These are phyloP conservation scores for Neurospora sp. DNA, from an alignment of 495 filamentous ascomycete species.

Conservation along the genomic window DNA sequence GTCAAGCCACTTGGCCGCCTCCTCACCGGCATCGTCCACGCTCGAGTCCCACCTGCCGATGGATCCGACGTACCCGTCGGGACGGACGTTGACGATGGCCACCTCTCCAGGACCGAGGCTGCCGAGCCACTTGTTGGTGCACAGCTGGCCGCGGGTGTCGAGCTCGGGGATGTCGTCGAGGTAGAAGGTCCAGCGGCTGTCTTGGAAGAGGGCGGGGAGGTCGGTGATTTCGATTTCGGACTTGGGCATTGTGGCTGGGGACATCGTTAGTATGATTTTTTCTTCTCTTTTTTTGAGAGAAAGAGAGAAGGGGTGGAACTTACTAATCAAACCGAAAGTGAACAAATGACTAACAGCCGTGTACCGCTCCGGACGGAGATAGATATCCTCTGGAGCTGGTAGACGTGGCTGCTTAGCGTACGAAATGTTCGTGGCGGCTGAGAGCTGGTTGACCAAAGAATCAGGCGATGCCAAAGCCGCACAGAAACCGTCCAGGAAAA, in stretches of 20 bases:
- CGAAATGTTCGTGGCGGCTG: conserved; percentile 38
- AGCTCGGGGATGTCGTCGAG: conserved; percentile 45
- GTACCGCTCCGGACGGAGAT: conserved; percentile 50
- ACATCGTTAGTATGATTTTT: no score
- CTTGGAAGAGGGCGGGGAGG: conserved; percentile 44
- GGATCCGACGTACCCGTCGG: conserved; percentile 58
- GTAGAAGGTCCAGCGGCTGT: conserved; percentile 61
- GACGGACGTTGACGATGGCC: conserved; percentile 51
- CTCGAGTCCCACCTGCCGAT: conserved; percentile 43
- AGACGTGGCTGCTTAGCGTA: conserved; percentile 42
- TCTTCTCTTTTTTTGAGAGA: no score
- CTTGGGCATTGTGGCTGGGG: conserved; percentile 41
- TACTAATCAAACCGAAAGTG: conserved; percentile 48
- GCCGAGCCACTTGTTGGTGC: conserved; percentile 56
- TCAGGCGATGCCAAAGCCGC: conserved; percentile 28
- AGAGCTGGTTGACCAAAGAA: conserved; percentile 40
- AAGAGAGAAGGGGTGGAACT: neutral
- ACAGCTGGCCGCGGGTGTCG: conserved; percentile 39
- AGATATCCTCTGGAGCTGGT: conserved; percentile 45
- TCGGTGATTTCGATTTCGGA: conserved; percentile 50
- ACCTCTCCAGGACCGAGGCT: conserved; percentile 39
- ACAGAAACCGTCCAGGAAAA: conserved; percentile 47
- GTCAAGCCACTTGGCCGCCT: conserved; percentile 47
- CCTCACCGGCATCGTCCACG: conserved; percentile 30
- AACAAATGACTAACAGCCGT: conserved; percentile 48